A percentile compares a stretch with the other conserved stretches of the same genome.
Conservation (phyloP, 1,139 yeast species). For the Suhomyces terraborum region DNA sequence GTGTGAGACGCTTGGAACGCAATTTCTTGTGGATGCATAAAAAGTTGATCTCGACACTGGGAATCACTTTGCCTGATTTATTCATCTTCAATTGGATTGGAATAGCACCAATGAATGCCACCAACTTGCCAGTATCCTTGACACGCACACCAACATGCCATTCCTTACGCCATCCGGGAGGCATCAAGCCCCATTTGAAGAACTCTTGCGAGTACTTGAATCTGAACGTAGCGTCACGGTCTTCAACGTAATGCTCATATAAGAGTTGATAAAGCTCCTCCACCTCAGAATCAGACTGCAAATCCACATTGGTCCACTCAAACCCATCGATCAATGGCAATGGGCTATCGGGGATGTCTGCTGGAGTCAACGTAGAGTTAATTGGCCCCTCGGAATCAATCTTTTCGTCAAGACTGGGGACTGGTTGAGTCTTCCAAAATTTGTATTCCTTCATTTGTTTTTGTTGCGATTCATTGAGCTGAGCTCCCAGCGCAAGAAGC, state of each 20-base stretch:
- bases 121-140: slow-evolving; percentile 68
- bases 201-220: slow-evolving; percentile 85
- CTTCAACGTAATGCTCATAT: slow-evolving; percentile 92
- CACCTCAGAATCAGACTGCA: slow-evolving; percentile 57
- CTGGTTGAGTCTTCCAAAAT: slow-evolving; percentile 99
- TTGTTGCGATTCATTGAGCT: slow-evolving; percentile 55
- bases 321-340: slow-evolving; percentile 73
- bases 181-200: slow-evolving; percentile 88
- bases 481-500: slow-evolving; percentile 55
- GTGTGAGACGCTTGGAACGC: slow-evolving; percentile 91
- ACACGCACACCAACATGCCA: slow-evolving; percentile 97
- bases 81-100: slow-evolving; percentile 74
- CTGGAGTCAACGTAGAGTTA: slow-evolving; percentile 64
- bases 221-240: slow-evolving; percentile 86
- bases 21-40: slow-evolving; percentile 92
- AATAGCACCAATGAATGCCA: slow-evolving; percentile 90
- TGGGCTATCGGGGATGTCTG: slow-evolving; percentile 70
- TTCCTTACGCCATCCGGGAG: slow-evolving; percentile 89
- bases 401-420: slow-evolving; percentile 69
- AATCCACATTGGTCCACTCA: slow-evolving; percentile 85
- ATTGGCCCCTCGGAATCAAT: slow-evolving; percentile 81
- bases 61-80: slow-evolving; percentile 46
- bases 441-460: slow-evolving; percentile 84
- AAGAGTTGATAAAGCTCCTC: slow-evolving; percentile 76
- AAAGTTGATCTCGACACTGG: slow-evolving; percentile 88